Conservation (phyloP, 2,329 filamentous ascomycete genomes). For the Fusarium nematophilum region DNA sequence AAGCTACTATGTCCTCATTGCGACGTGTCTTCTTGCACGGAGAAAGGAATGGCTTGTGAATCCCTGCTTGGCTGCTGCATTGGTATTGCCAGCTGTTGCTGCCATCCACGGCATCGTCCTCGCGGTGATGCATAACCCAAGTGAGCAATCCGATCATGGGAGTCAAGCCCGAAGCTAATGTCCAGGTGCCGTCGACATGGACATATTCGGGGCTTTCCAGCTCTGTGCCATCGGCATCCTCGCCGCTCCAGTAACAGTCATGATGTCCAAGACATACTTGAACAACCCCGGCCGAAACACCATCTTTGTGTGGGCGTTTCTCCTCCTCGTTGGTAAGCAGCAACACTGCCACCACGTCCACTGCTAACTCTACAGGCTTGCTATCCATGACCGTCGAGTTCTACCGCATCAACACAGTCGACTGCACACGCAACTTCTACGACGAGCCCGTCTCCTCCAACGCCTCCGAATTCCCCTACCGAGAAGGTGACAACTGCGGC, state of each 20-base stretch:
- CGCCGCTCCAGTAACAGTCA: slow-evolving; percentile 71
- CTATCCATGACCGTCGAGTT: slow-evolving; percentile 73
- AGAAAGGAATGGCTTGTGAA: slow-evolving; percentile 71
- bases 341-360: accelerated
- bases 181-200: slow-evolving; percentile 72
- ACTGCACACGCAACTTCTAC: slow-evolving; percentile 55
- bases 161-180: accelerated
- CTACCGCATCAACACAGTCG: slow-evolving; percentile 61
- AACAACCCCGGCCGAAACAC: slow-evolving; percentile 71
- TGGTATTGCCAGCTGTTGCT: slow-evolving; percentile 72
- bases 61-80: slow-evolving; percentile 71
- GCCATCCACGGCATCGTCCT: slow-evolving; percentile 73
- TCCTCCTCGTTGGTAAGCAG: slow-evolving; percentile 67
- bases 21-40: slow-evolving; percentile 71
- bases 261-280: slow-evolving; percentile 72
- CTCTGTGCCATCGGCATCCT: slow-evolving; percentile 74
- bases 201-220: slow-evolving; percentile 76
- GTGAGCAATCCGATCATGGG: slow-evolving; percentile 54
- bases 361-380: slow-evolving; percentile 55
- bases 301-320: slow-evolving; percentile 73
- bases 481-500: slow-evolving; percentile 54
- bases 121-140: slow-evolving; percentile 66
- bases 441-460: slow-evolving; percentile 52
- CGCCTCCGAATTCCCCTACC: slow-evolving; percentile 57
- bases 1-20: slow-evolving; percentile 73